Base-by-base conservation (phyloP, 805 yeast genomes). In the Saccharomycopsis selenospora region DNA sequence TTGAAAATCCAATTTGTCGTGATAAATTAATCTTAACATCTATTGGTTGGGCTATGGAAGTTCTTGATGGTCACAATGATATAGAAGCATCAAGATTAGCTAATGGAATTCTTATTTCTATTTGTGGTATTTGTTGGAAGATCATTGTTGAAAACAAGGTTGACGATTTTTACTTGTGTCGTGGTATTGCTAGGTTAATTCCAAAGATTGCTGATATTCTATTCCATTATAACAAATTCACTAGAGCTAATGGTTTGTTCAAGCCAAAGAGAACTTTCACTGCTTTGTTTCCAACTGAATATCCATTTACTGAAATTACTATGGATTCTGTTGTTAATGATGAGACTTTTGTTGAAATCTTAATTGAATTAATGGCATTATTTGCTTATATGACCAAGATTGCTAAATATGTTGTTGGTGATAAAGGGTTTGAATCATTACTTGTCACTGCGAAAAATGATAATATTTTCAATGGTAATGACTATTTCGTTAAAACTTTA, bases 261-360 rank as follows among this genome's bases (percentile, higher is more conserved):
- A 72, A 71, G 50, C 75, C 80, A 29, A 80, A 76, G 64, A 74
- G 87, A 66, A 72, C 79, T 0, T 84, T 81, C 59, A 80, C 87
- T 0, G 72, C 70, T 24, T 65, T 86, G 36, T 89, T 87, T 67
- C 95, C 93, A 6, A 69, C 71, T 25, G 62, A 66, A 13, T 77
- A 75, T 57, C 95, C 95, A 14, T 81, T 82, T 59, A 65, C 66
- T 43, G 81, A 78, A 40, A 58, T 71, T 26, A 78, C 90, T 0
- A 75, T 85, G 55, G 95, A 88, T 59, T 82, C 95, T 0, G 70
- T 80, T 40, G 84, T 85, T 17, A 77, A 79, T 53, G 85, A 82
- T 53, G 85, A 80, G 54, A 67, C 72, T 1, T 69, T 84, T 49
- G 86, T 80, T 24, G 96, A 88, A 60, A 70, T 83, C 2, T 66